Percentiles rank a stretch among this genome's conserved stretches.
phyloP scores from a whole-genome alignment of 495 filamentous ascomycete species.

The Staphylotrichum longicolle region DNA sequence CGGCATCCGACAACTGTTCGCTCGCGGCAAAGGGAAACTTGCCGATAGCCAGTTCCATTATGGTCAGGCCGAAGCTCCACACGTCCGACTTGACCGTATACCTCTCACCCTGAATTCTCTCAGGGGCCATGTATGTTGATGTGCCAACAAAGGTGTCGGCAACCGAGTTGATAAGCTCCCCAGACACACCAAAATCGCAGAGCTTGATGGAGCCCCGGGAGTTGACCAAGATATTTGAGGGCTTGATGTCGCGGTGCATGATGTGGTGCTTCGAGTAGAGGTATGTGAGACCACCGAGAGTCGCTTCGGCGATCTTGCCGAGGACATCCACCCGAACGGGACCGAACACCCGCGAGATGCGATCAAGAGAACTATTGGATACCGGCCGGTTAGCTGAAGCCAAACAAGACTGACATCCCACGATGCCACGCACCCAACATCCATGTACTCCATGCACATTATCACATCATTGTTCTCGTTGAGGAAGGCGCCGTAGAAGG shows the following conservation, averaged over 20 bases:
- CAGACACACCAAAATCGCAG: constrained; percentile 96
- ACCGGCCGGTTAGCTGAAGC: constrained; percentile 37
- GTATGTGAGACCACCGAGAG: constrained; percentile 90
- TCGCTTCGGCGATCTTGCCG: constrained; percentile 97
- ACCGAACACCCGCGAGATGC: constrained; percentile 89
- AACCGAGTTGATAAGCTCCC: constrained; percentile 93
- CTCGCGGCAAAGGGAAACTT: constrained; percentile 88
- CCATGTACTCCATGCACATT: constrained; percentile 99
- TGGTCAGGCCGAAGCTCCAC: constrained; percentile 93
- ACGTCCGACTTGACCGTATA: constrained; percentile 99
- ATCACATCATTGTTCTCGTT: constrained; percentile 95
- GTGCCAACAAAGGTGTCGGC: constrained; percentile 98
- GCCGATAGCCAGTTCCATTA: constrained; percentile 96
- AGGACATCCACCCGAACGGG: constrained; percentile 96
- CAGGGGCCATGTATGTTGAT: constrained; percentile 98
- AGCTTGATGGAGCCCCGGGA: constrained; percentile 92
- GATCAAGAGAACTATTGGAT: constrained; percentile 75
- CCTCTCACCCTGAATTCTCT: constrained; percentile 91
- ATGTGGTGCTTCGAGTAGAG: constrained; percentile 92
- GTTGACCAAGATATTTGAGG: constrained; percentile 94
- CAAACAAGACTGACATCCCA: neutral
- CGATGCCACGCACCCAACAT: constrained; percentile 76
- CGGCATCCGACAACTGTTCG: constrained; percentile 61
- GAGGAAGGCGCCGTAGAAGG: constrained; percentile 94
- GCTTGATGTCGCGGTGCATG: constrained; percentile 98